phyloP scores from a whole-genome alignment of 768 basidiomycete species.

The Pseudohyphozyma bogoriensis region DNA sequence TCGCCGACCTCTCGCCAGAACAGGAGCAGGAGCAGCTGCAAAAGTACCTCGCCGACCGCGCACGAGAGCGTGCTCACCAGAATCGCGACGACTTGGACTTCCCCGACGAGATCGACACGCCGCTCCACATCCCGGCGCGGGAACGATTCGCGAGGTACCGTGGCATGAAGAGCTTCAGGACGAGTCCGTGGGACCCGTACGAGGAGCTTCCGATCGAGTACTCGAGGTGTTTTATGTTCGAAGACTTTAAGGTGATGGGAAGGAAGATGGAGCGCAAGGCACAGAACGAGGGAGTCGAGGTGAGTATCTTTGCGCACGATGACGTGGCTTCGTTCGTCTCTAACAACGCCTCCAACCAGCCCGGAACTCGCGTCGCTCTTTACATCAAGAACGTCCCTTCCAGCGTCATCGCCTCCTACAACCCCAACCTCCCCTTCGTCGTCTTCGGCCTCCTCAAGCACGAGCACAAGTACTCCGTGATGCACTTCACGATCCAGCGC shows the following conservation, averaged over 20 bases:
- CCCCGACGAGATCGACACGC: slow-evolving; percentile 94
- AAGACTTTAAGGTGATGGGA: slow-evolving; percentile 82
- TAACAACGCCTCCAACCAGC: too few relatives aligned
- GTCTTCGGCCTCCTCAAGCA: slow-evolving; percentile 80
- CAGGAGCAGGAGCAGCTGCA: slow-evolving; percentile 69
- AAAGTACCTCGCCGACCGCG: slow-evolving; percentile 36
- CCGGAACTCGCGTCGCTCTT: slow-evolving; percentile 69
- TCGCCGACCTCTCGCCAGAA: slow-evolving; percentile 64
- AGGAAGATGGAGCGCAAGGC: slow-evolving; percentile 53
- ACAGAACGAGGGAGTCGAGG: slow-evolving; percentile 62
- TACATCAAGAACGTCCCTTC: slow-evolving; percentile 64
- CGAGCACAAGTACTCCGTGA: slow-evolving; percentile 87
- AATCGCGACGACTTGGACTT: slow-evolving; percentile 76
- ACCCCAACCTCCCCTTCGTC: slow-evolving; percentile 46
- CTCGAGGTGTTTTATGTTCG: slow-evolving; percentile 90
- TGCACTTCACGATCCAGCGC: slow-evolving; percentile 84
- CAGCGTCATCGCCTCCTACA: slow-evolving; percentile 44
- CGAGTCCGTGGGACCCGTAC: slow-evolving; percentile 94
- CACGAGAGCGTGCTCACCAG: slow-evolving; percentile 50
- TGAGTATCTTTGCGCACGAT: too few relatives aligned
- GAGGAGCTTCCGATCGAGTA: slow-evolving; percentile 93
- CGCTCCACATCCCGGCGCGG: slow-evolving; percentile 65
- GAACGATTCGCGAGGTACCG: slow-evolving; percentile 83
- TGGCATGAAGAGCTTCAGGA: slow-evolving; percentile 82
- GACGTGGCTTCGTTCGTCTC: neutral